A percentile compares a stretch with the other conserved stretches of the same genome.
phyloP scores from a whole-genome alignment of 306 rosid genomes.

The Vicia villosa region DNA sequence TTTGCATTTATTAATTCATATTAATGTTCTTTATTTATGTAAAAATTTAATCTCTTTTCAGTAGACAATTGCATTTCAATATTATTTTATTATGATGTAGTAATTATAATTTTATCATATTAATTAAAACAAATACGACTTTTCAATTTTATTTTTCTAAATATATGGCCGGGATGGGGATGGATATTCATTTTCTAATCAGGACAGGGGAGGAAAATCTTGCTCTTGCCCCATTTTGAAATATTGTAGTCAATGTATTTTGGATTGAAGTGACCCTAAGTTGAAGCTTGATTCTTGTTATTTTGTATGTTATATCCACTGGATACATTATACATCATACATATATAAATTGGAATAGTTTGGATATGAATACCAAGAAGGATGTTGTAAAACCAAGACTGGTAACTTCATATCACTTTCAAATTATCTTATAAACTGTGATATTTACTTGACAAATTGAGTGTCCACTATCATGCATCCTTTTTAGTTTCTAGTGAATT shows the following conservation, averaged over 20 bases:
- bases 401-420: neutral
- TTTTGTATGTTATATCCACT: conserved; percentile 5
- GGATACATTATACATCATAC: neutral
- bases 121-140: too few species aligned
- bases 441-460: neutral
- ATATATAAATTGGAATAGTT: neutral
- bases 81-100: neutral
- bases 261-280: neutral
- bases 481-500: neutral
- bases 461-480: neutral
- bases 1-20: neutral
- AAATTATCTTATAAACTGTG: neutral
- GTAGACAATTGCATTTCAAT: neutral
- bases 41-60: neutral
- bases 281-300: conserved; percentile 23
- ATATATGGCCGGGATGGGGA: neutral
- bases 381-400: conserved; percentile 13
- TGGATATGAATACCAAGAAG: conserved; percentile 1
- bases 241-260: neutral
- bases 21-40: neutral
- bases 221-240: neutral
- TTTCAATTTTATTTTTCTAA: too few species aligned
- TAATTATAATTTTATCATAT: neutral
- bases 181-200: neutral
- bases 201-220: neutral